phyloP scores from a whole-genome alignment of 306 rosid genomes.

The Cucurbita argyrosperma region DNA sequence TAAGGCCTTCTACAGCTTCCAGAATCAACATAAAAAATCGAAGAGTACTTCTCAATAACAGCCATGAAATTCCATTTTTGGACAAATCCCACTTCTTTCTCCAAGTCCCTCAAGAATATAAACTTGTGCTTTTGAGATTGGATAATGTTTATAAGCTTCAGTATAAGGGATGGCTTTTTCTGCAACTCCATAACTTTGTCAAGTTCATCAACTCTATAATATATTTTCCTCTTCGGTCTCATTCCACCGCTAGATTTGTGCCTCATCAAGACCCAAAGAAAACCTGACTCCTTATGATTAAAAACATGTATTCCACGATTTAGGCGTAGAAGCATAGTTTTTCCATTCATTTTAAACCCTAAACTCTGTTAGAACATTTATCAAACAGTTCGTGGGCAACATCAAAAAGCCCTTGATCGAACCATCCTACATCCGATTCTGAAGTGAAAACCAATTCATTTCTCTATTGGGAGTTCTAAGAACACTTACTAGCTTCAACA shows the following conservation, averaged over 20 bases:
- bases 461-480: too few species aligned
- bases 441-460: too few species aligned
- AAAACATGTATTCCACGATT: neutral
- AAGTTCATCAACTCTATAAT: constrained; percentile 49
- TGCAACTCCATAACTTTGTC: constrained; percentile 68
- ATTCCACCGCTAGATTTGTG: constrained; percentile 59
- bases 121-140: constrained; percentile 31
- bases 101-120: constrained; percentile 47
- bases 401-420: neutral
- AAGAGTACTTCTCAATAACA: constrained; percentile 46
- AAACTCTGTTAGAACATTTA: neutral
- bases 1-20: constrained; percentile 27
- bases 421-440: neutral
- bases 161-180: constrained; percentile 56
- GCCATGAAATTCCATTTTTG: constrained; percentile 84
- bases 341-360: neutral
- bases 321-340: neutral
- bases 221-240: constrained; percentile 61
- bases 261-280: constrained; percentile 13
- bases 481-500: too few species aligned
- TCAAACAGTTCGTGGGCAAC: neutral
- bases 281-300: neutral
- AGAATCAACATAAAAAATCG: constrained; percentile 48
- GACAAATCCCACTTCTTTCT: constrained; percentile 77
- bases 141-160: constrained; percentile 49